Evolutionary conservation across 2,329 filamentous ascomycete genomes (phyloP).

Genomic region (Albifimbria verrucaria): DNA sequence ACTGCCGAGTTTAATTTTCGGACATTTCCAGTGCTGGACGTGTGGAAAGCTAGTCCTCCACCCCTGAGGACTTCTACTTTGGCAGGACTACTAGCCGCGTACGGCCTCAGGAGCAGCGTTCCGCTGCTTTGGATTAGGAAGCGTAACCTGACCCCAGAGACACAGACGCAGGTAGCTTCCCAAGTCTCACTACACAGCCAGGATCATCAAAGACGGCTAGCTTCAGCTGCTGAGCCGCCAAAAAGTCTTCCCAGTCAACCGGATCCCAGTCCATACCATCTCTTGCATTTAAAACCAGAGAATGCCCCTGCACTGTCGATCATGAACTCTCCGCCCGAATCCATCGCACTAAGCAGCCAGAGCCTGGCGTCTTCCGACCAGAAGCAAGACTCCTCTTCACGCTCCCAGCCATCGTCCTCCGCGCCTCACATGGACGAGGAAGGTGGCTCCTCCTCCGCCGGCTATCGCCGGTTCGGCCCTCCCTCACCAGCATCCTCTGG

Average conservation of each 20-base stretch:
- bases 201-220: background rate
- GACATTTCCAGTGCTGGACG: no score
- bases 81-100: background rate
- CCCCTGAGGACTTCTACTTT: background rate
- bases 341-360: conserved; percentile 5
- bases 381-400: background rate
- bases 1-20: no score
- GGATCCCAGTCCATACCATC: background rate
- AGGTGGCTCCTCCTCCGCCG: conserved; percentile 1
- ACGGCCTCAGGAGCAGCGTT: background rate
- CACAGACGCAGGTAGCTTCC: background rate
- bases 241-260: background rate
- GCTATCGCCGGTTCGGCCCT: conserved; percentile 12
- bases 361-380: background rate
- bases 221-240: background rate
- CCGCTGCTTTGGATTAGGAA: background rate
- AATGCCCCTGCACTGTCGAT: background rate
- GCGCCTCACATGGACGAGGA: conserved; percentile 2
- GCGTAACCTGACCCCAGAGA: background rate
- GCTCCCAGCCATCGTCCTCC: background rate
- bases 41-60: no score
- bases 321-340: conserved; percentile 23
- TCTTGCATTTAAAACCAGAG: background rate
- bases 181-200: background rate
- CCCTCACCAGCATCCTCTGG: conserved; percentile 23